Conservation (phyloP, 1,284 basidiomycete species). For the Megacollybia platyphylla region DNA sequence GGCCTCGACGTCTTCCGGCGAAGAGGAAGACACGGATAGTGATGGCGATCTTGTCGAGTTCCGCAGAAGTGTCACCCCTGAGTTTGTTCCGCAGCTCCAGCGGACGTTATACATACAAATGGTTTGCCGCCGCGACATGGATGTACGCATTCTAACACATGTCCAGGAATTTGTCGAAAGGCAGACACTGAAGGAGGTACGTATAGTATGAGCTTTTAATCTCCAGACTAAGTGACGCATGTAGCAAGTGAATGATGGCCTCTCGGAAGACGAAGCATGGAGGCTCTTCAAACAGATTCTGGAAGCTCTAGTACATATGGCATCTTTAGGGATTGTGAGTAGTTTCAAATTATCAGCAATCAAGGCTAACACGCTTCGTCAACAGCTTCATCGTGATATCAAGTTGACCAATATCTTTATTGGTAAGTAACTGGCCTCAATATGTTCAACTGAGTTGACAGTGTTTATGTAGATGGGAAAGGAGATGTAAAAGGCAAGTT, state of each 20-base stretch:
- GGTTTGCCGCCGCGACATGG: constrained; percentile 26
- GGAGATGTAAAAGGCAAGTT: constrained; percentile 76
- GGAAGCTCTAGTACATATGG: constrained; percentile 90
- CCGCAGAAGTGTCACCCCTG: constrained; percentile 9
- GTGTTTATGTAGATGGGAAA: constrained; percentile 47
- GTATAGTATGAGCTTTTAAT: constrained; percentile 6
- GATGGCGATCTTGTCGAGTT: constrained; percentile 15
- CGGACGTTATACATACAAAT: constrained; percentile 84
- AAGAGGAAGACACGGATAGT: constrained; percentile 28
- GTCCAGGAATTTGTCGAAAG: constrained; percentile 78
- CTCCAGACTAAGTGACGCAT: constrained; percentile 2
- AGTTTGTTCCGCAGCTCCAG: constrained; percentile 28
- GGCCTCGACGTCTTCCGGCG: constrained; percentile 25
- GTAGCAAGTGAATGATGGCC: constrained; percentile 68
- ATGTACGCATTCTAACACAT: constrained; percentile 1
- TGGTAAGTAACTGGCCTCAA: constrained; percentile 27
- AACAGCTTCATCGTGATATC: constrained; percentile 79
- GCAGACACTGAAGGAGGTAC: constrained; percentile 71
- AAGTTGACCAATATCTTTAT: constrained; percentile 90
- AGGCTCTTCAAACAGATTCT: constrained; percentile 82
- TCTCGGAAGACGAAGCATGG: constrained; percentile 83
- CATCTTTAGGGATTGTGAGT: constrained; percentile 69
- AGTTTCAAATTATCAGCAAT: constrained; percentile 5
- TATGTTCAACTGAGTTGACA: not conserved
- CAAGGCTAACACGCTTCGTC: not conserved